A percentile compares a stretch with the other conserved stretches of the same genome.
These are phyloP conservation scores for Fusarium phyllophilum DNA, from an alignment of 2,329 filamentous ascomycete species.

Conservation along the genomic window DNA sequence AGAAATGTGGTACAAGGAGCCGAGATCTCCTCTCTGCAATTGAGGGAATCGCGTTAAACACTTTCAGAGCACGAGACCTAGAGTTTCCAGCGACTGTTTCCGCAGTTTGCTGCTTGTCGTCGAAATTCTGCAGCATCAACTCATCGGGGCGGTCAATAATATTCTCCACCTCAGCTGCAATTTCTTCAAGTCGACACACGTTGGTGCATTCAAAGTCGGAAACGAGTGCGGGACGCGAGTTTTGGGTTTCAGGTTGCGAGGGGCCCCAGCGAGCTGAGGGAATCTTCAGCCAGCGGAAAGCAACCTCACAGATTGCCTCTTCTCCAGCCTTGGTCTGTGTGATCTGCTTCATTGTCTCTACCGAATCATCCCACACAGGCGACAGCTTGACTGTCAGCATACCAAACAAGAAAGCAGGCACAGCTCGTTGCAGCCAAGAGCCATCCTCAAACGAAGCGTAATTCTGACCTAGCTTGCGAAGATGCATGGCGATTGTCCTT, in stretches of 20 bases:
- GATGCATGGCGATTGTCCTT: conserved; percentile 83
- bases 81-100: conserved; percentile 65
- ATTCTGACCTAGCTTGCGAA: conserved; percentile 76
- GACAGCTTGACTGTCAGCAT: conserved; percentile 86
- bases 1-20: conserved; percentile 83
- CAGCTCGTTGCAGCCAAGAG: conserved; percentile 74
- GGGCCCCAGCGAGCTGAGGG: conserved; percentile 66
- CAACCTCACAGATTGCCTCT: conserved; percentile 74
- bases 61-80: conserved; percentile 80
- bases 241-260: conserved; percentile 49
- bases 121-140: conserved; percentile 71
- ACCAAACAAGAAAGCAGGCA: conserved; percentile 88
- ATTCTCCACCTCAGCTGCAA: conserved; percentile 62
- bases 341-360: conserved; percentile 79
- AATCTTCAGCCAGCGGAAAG: conserved; percentile 79
- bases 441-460: conserved; percentile 70
- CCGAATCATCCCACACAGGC: conserved; percentile 87
- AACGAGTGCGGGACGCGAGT: conserved; percentile 53
- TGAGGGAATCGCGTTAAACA: conserved; percentile 77
- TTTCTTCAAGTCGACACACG: conserved; percentile 66
- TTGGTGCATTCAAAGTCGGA: conserved; percentile 91
- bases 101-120: conserved; percentile 68
- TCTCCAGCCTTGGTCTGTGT: conserved; percentile 77
- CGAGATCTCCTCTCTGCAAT: conserved; percentile 89
- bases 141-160: conserved; percentile 64